Conservation (phyloP, 306 rosid genomes). For the Glycine soja region DNA sequence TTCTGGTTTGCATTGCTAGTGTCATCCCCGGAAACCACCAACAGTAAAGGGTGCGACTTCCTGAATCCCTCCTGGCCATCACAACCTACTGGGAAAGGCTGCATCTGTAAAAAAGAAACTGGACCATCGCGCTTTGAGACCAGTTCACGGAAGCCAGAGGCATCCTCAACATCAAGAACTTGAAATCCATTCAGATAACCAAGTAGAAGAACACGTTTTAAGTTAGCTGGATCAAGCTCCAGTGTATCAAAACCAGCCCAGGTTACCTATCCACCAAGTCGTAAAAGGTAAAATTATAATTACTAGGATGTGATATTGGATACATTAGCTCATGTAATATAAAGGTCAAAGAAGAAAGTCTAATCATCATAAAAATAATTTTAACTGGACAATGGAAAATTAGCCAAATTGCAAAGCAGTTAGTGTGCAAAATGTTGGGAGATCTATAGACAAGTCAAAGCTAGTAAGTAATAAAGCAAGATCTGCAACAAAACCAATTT, state of each 20-base stretch:
- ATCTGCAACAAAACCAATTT: not conserved
- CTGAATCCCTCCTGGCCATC: slow-evolving; percentile 67
- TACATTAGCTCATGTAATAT: not conserved
- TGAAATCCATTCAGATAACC: slow-evolving; percentile 94
- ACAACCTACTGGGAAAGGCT: slow-evolving; percentile 67
- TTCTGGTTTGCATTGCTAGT: slow-evolving; percentile 50
- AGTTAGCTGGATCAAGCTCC: slow-evolving; percentile 64
- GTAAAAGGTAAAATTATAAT: slow-evolving; percentile 26
- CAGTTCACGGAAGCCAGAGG: slow-evolving; percentile 73
- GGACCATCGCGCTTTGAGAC: slow-evolving; percentile 87
- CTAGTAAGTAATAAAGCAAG: not conserved
- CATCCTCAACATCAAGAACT: slow-evolving; percentile 86
- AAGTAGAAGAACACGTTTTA: slow-evolving; percentile 70
- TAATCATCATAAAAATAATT: slow-evolving; percentile 4
- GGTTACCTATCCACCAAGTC: slow-evolving; percentile 66
- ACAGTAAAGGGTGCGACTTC: slow-evolving; percentile 70
- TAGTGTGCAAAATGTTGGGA: not conserved
- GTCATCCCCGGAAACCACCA: slow-evolving; percentile 84
- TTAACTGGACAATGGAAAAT: slow-evolving; percentile 8
- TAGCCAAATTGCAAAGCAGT: slow-evolving; percentile 13
- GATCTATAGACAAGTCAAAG: not conserved
- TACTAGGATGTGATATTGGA: not conserved
- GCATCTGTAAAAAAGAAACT: slow-evolving; percentile 88
- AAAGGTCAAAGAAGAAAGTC: slow-evolving; percentile 1
- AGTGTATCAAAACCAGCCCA: slow-evolving; percentile 93